Evolutionary conservation across 371 early-diverging fungal genomes (phyloP), one percentile per base, ranked within the genome.

Genomic region (Quaeritorhiza haematococci): DNA sequence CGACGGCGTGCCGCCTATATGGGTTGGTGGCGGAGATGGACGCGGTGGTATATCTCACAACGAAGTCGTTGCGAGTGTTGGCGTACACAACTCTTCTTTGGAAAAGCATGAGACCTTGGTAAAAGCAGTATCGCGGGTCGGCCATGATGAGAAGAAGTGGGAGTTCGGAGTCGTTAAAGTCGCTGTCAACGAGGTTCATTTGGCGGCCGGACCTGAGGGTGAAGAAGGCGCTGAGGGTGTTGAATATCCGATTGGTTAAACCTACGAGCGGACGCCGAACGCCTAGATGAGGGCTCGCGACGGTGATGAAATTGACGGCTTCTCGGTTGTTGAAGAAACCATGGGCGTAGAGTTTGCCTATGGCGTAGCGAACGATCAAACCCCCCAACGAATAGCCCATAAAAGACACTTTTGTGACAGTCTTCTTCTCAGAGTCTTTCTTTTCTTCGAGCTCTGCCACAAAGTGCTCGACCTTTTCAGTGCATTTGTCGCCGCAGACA

Each of bases 371-470:
- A 26, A 73, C 56, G 33, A 92, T 82, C 35, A 92, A 63, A 0
- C 92, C 92, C 38, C 92, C 92, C 2, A 89, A 67, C 0, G 89
- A 89, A 62, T 92, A 90, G 4, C 92, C 92, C 41, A 92, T 67
- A 42, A 87, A 70, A 3, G 86, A 85, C 19, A 89, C 65, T 21
- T 76, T 75, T 6, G 71, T 72, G 3, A 89, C 79, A 7, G 35
- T 8, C 29, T 13, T 50, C 33, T 28, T 33, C 7, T 8, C 30
- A 6, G 32, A 7, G 7, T 17, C 30, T 7, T n/a, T 32, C 26
- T 38, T 41, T 34, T 56, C 30, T 45, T 45, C 46, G 30, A 41
- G 29, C 10, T 33, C 50, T 23, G 30, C 53, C 1, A 61, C 23
- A 13, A 53, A 45, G 1, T 32, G 10, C 5, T 50, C 50, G 51